These are phyloP conservation scores for Ophiobolus disseminans DNA, from an alignment of 2,329 filamentous ascomycete species.

Conservation along the genomic window DNA sequence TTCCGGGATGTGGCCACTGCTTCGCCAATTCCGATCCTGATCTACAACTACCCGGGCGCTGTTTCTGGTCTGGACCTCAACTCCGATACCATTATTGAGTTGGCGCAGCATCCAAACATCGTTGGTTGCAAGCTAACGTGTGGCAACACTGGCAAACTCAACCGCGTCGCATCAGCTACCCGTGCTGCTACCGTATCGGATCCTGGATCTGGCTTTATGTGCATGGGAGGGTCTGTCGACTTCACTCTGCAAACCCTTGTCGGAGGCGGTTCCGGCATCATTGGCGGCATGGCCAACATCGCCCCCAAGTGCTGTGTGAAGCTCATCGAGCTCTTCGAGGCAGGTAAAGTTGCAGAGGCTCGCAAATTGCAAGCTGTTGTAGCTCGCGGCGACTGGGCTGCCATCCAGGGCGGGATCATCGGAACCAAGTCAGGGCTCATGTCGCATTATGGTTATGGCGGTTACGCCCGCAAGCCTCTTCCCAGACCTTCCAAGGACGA, in stretches of 20 bases:
- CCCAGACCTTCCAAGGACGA: conserved; percentile 57
- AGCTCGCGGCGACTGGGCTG: conserved; percentile 72
- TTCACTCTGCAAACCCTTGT: conserved; percentile 75
- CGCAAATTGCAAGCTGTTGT: conserved; percentile 69
- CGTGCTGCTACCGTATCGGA: conserved; percentile 45
- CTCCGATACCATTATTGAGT: conserved; percentile 66
- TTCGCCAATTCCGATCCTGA: conserved; percentile 70
- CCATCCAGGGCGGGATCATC: conserved; percentile 72
- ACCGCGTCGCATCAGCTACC: conserved; percentile 65
- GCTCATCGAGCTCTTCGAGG: conserved; percentile 65
- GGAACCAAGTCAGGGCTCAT: conserved; percentile 72
- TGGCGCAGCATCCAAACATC: conserved; percentile 69
- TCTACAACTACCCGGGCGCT: conserved; percentile 74
- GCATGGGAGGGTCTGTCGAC: conserved; percentile 75
- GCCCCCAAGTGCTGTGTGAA: conserved; percentile 70
- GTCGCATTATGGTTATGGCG: conserved; percentile 70
- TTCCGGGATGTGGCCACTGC: conserved; percentile 70
- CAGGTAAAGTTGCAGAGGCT: conserved; percentile 67
- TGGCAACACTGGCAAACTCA: conserved; percentile 73
- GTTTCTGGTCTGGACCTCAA: conserved; percentile 69
- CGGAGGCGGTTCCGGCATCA: conserved; percentile 74
- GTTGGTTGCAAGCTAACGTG: conserved; percentile 74
- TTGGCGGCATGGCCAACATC: conserved; percentile 75
- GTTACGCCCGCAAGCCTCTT: conserved; percentile 64
- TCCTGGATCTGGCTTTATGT: conserved; percentile 66